phyloP scores from a whole-genome alignment of 805 yeast species.

The Cyberlindnera xishuangbannaensis region DNA sequence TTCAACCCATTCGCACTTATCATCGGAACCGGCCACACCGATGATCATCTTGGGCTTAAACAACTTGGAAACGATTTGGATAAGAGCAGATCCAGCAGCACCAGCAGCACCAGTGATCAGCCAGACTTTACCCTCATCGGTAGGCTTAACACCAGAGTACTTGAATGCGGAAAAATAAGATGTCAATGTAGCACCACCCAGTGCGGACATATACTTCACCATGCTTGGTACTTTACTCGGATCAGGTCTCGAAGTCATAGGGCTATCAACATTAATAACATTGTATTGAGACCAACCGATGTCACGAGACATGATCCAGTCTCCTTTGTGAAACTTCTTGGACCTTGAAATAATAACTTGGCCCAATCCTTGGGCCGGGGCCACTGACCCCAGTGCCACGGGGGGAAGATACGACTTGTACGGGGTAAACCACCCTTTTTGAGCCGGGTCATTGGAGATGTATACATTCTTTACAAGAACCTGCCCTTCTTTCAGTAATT shows the following conservation, averaged over 20 bases:
- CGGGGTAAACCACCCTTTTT: constrained; percentile 48
- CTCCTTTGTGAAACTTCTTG: constrained; percentile 37
- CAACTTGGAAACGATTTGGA: constrained; percentile 50
- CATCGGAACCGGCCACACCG: constrained; percentile 58
- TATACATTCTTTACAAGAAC: constrained; percentile 40
- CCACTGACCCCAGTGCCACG: constrained; percentile 37
- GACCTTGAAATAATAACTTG: constrained; percentile 44
- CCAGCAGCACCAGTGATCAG: constrained; percentile 65
- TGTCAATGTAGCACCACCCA: constrained; percentile 57
- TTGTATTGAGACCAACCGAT: constrained; percentile 45
- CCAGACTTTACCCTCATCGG: constrained; percentile 38
- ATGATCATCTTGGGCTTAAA: constrained; percentile 50
- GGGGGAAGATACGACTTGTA: constrained; percentile 27
- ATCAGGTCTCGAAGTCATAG: constrained; percentile 10
- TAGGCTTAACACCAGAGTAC: constrained; percentile 41
- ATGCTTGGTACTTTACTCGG: constrained; percentile 25
- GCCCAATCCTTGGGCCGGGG: constrained; percentile 48
- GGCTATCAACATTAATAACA: constrained; percentile 25
- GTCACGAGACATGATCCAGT: constrained; percentile 34
- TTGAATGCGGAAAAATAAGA: constrained; percentile 52
- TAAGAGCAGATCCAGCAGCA: constrained; percentile 56
- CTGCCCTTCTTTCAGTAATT: constrained; percentile 33
- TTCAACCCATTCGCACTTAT: constrained; percentile 48
- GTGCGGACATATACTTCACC: constrained; percentile 39
- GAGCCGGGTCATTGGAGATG: constrained; percentile 58